Evolutionary conservation across 2,329 filamentous ascomycete species (phyloP).

Genomic region (Ilyonectria robusta): DNA sequence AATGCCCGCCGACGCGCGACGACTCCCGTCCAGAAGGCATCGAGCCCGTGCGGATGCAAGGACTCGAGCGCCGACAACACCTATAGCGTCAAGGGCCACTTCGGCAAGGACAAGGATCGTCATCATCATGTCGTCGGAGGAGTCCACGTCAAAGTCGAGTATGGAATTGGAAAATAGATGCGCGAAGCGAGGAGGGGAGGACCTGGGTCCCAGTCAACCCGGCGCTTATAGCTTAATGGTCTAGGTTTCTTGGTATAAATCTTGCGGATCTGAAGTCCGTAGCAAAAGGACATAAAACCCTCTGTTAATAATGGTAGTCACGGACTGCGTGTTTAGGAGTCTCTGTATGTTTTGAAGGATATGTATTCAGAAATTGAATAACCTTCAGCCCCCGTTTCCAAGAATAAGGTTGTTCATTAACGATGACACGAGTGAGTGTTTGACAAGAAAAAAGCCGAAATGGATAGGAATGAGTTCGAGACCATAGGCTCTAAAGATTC

Average conservation of each 20-base stretch:
- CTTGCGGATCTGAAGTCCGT: constrained; percentile 12
- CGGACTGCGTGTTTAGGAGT: background rate
- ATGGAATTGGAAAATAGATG: background rate
- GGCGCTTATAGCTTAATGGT: background rate
- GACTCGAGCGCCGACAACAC: background rate
- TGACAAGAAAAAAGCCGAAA: no score
- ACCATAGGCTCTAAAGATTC: no score
- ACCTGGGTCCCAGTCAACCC: background rate
- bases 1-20: constrained; percentile 35
- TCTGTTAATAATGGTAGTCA: constrained; percentile 21
- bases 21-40: constrained; percentile 7
- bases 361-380: constrained; percentile 15
- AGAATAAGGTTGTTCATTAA: background rate
- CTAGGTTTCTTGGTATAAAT: constrained; percentile 23
- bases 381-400: background rate
- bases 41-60: constrained; percentile 17
- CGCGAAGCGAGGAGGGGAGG: background rate
- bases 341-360: background rate
- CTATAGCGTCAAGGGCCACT: background rate
- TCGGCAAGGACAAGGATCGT: background rate
- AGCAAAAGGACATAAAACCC: constrained; percentile 11
- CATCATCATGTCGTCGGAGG: background rate
- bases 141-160: background rate
- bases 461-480: no score
- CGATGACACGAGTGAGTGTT: background rate